Base-by-base conservation (phyloP, 805 yeast genomes). In the Blastobotrys americana region DNA sequence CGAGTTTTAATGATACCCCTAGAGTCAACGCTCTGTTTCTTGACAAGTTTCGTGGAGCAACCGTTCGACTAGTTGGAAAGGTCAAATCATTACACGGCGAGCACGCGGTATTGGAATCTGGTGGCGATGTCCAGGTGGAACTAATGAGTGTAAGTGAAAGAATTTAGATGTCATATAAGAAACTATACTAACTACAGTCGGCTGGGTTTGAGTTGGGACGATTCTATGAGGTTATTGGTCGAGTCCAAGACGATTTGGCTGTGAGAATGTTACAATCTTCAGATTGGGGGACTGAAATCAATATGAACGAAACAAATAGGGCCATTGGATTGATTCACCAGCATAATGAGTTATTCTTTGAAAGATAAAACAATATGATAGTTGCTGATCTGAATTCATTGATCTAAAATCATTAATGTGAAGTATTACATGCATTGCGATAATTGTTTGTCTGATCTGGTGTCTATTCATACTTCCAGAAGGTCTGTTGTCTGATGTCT, bases 201-300 rank as follows among this genome's bases (percentile, higher is more conserved):
- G 31, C 49, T 10, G 48, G 47, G 22, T 41, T 54, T 17, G 50
- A 36, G 20, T 57, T 48, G 16, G 68, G 64, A 16, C 52, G 51
- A 5, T 59, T 48, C 34, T 66, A 61, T 52, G 68, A 64, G 44
- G 34, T 66, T 21, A 54, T 63, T 17, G 70, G 67, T 13, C 51
- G 55, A 22, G 68, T 63, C 6, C 42, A 55, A 15, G 54, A 51
- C 21, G 69, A 63, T 43, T 33, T 49, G 22, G 45, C 58, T 16
- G 28, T 66, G 6, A 51, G 52, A 45, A 55, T 56, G 28, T 41
- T 52, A 37, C 43, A 42, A 5, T 53, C 55, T 3, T 36, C 51
- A 6, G 55, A 55, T 43, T 47, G 55, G 43, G 59, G 59, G 35
- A 43, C 49, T 16, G 45, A 53, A 23, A 48, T 55, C 22, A 38